Conservation (phyloP, 2,329 filamentous ascomycete genomes). For the Venturia carpophila region DNA sequence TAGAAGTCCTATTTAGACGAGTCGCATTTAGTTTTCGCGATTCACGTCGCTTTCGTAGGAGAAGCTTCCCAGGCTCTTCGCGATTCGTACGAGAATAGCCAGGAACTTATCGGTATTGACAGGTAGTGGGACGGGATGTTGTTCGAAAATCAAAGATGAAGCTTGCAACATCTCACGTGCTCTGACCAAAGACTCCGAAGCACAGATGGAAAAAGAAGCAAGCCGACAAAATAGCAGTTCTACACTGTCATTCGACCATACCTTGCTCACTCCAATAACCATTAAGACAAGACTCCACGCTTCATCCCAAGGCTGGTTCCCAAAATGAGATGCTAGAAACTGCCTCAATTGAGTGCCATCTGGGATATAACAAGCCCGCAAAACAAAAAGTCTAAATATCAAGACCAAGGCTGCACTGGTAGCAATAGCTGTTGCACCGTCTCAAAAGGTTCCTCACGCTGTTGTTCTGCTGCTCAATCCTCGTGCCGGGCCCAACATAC, state of each 20-base stretch:
- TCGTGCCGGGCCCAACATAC: neutral
- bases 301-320: neutral
- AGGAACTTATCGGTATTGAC: neutral
- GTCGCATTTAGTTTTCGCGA: neutral
- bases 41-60: neutral
- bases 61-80: neutral
- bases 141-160: neutral
- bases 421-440: neutral
- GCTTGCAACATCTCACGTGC: neutral
- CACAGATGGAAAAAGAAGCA: neutral
- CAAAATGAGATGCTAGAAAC: neutral
- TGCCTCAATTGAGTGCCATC: constrained; percentile 7
- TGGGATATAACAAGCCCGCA: constrained; percentile 6
- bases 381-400: constrained; percentile 1
- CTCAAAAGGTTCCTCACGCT: neutral
- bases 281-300: constrained; percentile 1
- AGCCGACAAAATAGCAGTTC: neutral
- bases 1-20: neutral
- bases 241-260: neutral
- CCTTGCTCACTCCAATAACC: neutral
- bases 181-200: neutral
- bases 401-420: neutral
- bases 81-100: neutral
- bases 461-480: neutral
- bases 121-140: neutral